phyloP scores from a whole-genome alignment of 345 rosid genomes.

The Citrus glauca region DNA sequence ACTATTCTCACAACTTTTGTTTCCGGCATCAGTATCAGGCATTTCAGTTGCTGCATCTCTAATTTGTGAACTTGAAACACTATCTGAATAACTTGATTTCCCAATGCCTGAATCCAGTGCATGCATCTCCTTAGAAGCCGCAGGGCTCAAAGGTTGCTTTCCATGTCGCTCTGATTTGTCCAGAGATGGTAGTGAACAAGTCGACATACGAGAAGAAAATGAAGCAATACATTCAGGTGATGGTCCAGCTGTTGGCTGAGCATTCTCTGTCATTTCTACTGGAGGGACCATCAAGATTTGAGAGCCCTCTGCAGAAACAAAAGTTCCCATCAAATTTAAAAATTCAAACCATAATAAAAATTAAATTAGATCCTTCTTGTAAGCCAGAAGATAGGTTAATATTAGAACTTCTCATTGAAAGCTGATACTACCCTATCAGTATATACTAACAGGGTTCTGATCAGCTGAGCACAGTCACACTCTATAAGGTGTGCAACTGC shows the following conservation, averaged over 20 bases:
- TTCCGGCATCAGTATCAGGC: slow-evolving; percentile 4
- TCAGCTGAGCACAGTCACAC: too few species aligned
- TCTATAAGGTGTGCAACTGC: too few species aligned
- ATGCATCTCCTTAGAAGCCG: not conserved
- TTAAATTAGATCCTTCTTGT: not conserved
- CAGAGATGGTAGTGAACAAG: slow-evolving; percentile 2
- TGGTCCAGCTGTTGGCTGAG: slow-evolving; percentile 1
- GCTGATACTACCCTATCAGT: not conserved
- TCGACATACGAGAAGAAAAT: slow-evolving; percentile 16
- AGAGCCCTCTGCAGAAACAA: slow-evolving; percentile 13
- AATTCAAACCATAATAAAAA: not conserved
- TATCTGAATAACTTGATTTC: slow-evolving; percentile 25
- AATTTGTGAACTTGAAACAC: slow-evolving; percentile 24
- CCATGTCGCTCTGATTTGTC: not conserved
- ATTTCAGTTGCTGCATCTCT: slow-evolving; percentile 21
- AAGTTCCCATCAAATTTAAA: not conserved
- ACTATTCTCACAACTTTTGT: slow-evolving; percentile 5
- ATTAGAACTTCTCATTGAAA: not conserved
- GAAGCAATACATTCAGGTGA: not conserved
- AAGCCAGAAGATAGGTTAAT: not conserved
- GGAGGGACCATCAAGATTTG: slow-evolving; percentile 1
- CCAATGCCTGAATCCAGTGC: slow-evolving; percentile 9
- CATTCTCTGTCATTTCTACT: slow-evolving; percentile 12
- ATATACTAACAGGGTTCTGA: not conserved
- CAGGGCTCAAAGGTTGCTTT: slow-evolving; percentile 10